These are phyloP conservation scores for Coprinopsis marcescibilis DNA, from an alignment of 768 basidiomycete species.

Conservation along the genomic window DNA sequence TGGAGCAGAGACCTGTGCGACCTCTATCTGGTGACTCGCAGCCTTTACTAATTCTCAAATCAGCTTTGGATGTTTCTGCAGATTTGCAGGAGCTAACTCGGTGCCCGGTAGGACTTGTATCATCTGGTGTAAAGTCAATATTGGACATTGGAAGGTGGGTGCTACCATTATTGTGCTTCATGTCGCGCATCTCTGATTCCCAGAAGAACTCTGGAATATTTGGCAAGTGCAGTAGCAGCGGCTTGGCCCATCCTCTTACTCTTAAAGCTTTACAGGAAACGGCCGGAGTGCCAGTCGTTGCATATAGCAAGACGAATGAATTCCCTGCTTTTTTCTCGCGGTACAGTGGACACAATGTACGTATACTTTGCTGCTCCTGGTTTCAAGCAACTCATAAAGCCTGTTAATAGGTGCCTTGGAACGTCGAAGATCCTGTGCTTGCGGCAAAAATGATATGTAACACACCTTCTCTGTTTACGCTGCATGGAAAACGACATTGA, in stretches of 20 bases:
- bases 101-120: slow-evolving; percentile 88
- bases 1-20: slow-evolving; percentile 43
- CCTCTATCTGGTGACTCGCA: background rate
- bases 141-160: slow-evolving; percentile 79
- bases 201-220: slow-evolving; percentile 80
- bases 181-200: too few relatives aligned
- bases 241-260: background rate
- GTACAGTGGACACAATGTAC: slow-evolving; percentile 73
- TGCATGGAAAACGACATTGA: slow-evolving; percentile 1
- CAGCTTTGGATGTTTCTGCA: slow-evolving; percentile 95
- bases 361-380: slow-evolving; percentile 7
- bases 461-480: slow-evolving; percentile 19
- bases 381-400: background rate
- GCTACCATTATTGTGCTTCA: background rate
- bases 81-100: slow-evolving; percentile 86
- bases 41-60: slow-evolving; percentile 4
- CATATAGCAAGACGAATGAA: slow-evolving; percentile 67
- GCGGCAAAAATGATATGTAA: slow-evolving; percentile 76
- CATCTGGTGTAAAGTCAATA: slow-evolving; percentile 92
- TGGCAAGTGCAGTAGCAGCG: slow-evolving; percentile 41
- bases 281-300: slow-evolving; percentile 85
- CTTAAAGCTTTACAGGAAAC: slow-evolving; percentile 62
- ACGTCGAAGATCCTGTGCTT: slow-evolving; percentile 47
- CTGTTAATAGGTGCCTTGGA: slow-evolving; percentile 71
- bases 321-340: slow-evolving; percentile 96